These are phyloP conservation scores for Dactylis glomerata DNA, from an alignment of 176 grass and related monocot species.

Conservation along the genomic window DNA sequence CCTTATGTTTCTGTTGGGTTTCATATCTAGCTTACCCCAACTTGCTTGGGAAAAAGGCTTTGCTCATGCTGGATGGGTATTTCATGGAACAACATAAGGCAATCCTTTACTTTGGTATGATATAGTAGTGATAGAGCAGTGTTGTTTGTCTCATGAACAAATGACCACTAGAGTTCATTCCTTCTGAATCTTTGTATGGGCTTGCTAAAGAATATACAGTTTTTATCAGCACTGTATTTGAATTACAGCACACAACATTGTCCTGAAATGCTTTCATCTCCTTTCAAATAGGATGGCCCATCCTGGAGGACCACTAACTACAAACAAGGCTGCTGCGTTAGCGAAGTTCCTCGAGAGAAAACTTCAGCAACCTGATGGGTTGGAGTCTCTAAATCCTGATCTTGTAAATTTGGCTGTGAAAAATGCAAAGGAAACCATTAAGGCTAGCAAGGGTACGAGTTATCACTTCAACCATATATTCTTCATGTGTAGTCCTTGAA, in stretches of 20 bases:
- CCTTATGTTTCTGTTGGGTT: too few relatives aligned
- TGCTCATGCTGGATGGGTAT: neutral
- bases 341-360: conserved; percentile 98
- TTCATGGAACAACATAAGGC: neutral
- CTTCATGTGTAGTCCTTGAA: neutral
- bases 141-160: neutral
- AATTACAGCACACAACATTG: neutral
- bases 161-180: neutral
- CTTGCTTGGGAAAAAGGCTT: too few relatives aligned
- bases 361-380: conserved; percentile 83
- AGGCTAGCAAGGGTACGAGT: conserved; percentile 57
- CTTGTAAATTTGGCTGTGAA: conserved; percentile 79
- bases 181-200: neutral
- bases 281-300: conserved; percentile 68
- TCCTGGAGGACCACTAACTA: conserved; percentile 83
- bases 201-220: neutral
- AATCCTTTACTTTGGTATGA: neutral
- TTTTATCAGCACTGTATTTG: neutral
- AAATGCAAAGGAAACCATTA: conserved; percentile 80
- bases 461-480: neutral
- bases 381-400: conserved; percentile 75
- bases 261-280: conserved; percentile 14
- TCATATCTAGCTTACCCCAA: too few relatives aligned
- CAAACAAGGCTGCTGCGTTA: conserved; percentile 98
- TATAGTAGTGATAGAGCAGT: neutral